Percentiles rank a stretch among this genome's conserved stretches.
phyloP scores from a whole-genome alignment of 257 asterid genomes.

The Solanum chilense region DNA sequence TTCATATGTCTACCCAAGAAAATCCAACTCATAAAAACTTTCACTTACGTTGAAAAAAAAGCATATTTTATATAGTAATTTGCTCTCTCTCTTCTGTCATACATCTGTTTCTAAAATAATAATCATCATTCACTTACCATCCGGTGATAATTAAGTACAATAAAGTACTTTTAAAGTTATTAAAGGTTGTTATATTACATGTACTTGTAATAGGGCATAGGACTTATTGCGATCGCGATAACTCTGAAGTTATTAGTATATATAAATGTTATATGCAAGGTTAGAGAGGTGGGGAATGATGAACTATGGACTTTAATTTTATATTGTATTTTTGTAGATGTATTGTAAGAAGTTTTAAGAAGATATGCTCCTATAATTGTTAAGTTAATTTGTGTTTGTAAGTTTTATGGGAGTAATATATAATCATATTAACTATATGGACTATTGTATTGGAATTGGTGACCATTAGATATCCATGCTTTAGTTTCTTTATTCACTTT shows the following conservation, averaged over 20 bases:
- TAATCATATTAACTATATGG: not conserved
- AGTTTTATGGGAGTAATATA: not conserved
- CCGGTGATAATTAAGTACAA: not conserved
- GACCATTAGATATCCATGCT: not conserved
- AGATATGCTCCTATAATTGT: not conserved
- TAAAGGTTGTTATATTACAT: not conserved
- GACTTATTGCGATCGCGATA: not conserved
- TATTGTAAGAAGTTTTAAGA: not conserved
- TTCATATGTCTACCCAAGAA: slow-evolving; percentile 33
- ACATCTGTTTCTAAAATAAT: not conserved
- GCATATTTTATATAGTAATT: not conserved
- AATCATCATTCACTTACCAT: not conserved
- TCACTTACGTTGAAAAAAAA: slow-evolving; percentile 20
- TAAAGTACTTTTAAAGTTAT: not conserved
- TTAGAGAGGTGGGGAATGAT: not conserved
- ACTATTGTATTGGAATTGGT: not conserved
- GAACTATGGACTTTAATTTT: not conserved
- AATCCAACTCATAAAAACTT: slow-evolving; percentile 33
- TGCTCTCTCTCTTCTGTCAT: slow-evolving; percentile 95
- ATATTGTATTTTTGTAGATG: not conserved
- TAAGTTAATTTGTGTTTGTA: not conserved
- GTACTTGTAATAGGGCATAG: not conserved
- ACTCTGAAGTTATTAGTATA: not conserved
- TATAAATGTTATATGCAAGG: not conserved
- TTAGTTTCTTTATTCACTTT: too few species aligned